Base-by-base conservation (phyloP, 495 filamentous ascomycete species). In the Lophium mytilinum region DNA sequence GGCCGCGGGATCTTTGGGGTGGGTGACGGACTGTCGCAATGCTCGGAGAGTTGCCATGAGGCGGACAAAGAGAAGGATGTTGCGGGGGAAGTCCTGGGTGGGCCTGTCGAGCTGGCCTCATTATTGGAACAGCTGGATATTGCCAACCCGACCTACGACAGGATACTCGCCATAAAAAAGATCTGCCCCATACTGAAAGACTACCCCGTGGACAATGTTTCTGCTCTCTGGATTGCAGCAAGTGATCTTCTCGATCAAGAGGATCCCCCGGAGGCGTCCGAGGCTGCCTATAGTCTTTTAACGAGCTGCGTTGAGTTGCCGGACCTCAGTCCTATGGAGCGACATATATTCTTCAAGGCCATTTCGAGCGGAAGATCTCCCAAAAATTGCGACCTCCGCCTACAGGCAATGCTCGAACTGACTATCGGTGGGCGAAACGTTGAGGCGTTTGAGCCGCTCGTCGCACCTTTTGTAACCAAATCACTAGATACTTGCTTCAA, bases 361-460 rank as follows among this genome's bases (percentile, higher is more conserved):
- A 75, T 87, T 43, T 75, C 78, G 9, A 70, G 69, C 9, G 68
- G 72, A 14, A 71, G 74, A 5, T 69, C 76, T 54, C 72, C 78
- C 36, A 77, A 81, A 19, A 78, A 84, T 63, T 85, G 86, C 56
- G 76, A 81, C 62, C 67, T 82, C 5, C 84, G 87, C 63, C 75
- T 89, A 10, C 73, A 76, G 17, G 79, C 83, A 14, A 68, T 90
- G 50, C 72, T 78, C 37, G 78, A 79, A 41, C 71, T 90, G 48
- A 85, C 85, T 1, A 78, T 79, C 39, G 73, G 78, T 34, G 86
- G 84, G 18, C 78, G 79, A 57, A 76, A 85, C 62, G 61, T 88
- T 10, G 73, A 80, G 15, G 80, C 83, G 6, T 85, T 88, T 62
- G 81, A 87, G 57, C 79, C 82, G 57, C 74, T 80, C 8, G 71